Evolutionary conservation across 257 asterid genomes (phyloP).

Genomic region (Cinchona pubescens): DNA sequence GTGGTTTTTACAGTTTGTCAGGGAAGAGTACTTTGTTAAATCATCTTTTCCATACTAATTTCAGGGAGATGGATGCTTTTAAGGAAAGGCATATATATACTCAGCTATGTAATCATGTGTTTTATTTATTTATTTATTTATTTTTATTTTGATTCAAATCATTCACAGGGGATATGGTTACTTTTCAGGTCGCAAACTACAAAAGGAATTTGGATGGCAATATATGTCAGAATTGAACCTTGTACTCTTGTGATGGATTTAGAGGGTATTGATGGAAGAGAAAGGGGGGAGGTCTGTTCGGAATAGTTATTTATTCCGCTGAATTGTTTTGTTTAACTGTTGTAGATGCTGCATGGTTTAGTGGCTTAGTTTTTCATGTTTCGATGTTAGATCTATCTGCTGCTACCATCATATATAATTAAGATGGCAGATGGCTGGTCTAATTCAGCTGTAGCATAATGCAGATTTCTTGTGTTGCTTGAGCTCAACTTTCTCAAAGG

Average conservation of each 20-base stretch:
- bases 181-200: constrained; percentile 84
- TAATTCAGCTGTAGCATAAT: not conserved
- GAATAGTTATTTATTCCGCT: constrained; percentile 11
- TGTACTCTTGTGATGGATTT: constrained; percentile 93
- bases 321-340: not conserved
- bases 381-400: not conserved
- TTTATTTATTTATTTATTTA: constrained; percentile 17
- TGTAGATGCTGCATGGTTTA: not conserved
- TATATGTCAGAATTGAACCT: constrained; percentile 84
- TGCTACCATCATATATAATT: not conserved
- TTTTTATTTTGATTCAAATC: not conserved
- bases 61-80: constrained; percentile 93
- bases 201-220: constrained; percentile 60
- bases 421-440: not conserved
- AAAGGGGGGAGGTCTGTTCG: constrained; percentile 86
- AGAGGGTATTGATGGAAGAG: constrained; percentile 99
- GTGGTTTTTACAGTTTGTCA: constrained; percentile 32
- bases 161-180: constrained; percentile 21
- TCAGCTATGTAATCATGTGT: constrained; percentile 18
- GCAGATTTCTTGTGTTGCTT: not conserved
- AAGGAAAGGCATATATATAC: constrained; percentile 61
- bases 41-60: constrained; percentile 73
- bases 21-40: constrained; percentile 95
- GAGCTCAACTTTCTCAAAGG: not conserved
- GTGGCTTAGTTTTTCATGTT: not conserved